Percentiles rank a stretch among this genome's conserved stretches.
phyloP scores from a whole-genome alignment of 768 basidiomycete genomes.

The Suillus americanus region DNA sequence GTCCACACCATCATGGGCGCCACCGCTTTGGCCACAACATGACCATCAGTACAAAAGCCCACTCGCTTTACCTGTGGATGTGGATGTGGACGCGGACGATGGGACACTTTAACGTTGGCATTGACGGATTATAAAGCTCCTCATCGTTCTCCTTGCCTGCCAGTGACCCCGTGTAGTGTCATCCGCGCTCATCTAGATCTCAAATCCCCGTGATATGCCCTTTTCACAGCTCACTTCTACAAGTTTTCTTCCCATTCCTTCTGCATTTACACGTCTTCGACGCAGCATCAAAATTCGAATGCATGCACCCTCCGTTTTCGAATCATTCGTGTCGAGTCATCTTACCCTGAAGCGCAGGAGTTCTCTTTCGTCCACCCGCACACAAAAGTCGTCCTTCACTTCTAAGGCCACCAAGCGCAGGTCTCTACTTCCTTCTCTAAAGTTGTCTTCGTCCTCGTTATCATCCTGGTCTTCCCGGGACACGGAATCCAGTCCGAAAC shows the following conservation, averaged over 20 bases:
- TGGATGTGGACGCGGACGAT: not conserved
- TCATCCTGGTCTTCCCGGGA: not conserved
- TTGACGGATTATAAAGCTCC: not conserved
- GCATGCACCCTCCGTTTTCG: not conserved
- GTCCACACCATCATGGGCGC: conserved; percentile 1
- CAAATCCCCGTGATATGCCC: not conserved
- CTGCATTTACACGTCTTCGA: not conserved
- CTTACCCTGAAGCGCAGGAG: not conserved
- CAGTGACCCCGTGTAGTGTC: not conserved
- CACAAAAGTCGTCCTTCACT: not conserved
- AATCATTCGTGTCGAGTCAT: not conserved
- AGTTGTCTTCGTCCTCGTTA: not conserved
- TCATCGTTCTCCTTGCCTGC: not conserved
- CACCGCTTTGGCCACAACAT: conserved; percentile 1
- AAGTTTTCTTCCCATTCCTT: not conserved
- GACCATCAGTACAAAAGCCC: not conserved
- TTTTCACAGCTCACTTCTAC: not conserved
- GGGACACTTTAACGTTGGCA: not conserved
- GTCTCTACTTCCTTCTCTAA: not conserved
- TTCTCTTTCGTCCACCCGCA: not conserved
- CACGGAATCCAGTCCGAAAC: not conserved
- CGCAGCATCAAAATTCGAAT: not conserved
- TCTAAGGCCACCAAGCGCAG: not conserved
- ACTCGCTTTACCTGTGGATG: not conserved
- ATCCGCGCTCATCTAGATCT: not conserved